A percentile compares a stretch with the other conserved stretches of the same genome.
phyloP scores from a whole-genome alignment of 164 flowering plant genomes.

The Stephania cephalantha region DNA sequence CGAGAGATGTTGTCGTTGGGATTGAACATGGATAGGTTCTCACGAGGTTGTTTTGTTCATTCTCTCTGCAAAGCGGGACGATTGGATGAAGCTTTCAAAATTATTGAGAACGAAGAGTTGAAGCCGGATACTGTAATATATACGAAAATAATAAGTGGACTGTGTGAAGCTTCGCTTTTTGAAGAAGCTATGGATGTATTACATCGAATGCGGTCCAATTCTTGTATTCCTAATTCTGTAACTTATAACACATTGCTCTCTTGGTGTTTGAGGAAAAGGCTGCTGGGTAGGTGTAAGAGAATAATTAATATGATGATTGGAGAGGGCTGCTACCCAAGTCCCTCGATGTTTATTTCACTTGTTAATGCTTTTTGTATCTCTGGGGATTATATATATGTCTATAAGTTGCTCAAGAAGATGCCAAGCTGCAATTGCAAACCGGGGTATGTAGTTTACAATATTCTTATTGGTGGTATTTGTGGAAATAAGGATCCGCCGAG shows the following conservation, averaged over 20 bases:
- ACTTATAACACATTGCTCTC: slow-evolving; percentile 66
- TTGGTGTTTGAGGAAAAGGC: slow-evolving; percentile 55
- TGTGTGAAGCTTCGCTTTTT: slow-evolving; percentile 89
- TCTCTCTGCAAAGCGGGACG: slow-evolving; percentile 64
- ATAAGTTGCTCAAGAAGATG: slow-evolving; percentile 77
- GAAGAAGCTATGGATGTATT: slow-evolving; percentile 84
- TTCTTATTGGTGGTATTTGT: slow-evolving; percentile 79
- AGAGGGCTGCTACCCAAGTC: slow-evolving; percentile 86
- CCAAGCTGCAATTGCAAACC: slow-evolving; percentile 49
- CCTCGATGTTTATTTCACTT: slow-evolving; percentile 60
- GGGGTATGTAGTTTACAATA: slow-evolving; percentile 78
- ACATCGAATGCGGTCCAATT: slow-evolving; percentile 62
- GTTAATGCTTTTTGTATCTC: slow-evolving; percentile 69
- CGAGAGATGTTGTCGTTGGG: slow-evolving; percentile 61
- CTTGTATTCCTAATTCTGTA: slow-evolving; percentile 75
- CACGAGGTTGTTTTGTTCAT: slow-evolving; percentile 50
- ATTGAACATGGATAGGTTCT: slow-evolving; percentile 48
- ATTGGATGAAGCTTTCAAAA: slow-evolving; percentile 66
- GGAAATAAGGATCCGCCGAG: slow-evolving; percentile 61
- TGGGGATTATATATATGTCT: slow-evolving; percentile 66
- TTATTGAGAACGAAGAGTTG: slow-evolving; percentile 69
- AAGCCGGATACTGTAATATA: slow-evolving; percentile 58
- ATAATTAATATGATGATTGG: slow-evolving; percentile 76
- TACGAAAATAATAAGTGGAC: slow-evolving; percentile 75
- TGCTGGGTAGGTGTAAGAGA: slow-evolving; percentile 82